Evolutionary conservation across 164 flowering plant genomes (phyloP), one percentile per base, ranked within the genome.

Genomic region (Saururus chinensis): DNA sequence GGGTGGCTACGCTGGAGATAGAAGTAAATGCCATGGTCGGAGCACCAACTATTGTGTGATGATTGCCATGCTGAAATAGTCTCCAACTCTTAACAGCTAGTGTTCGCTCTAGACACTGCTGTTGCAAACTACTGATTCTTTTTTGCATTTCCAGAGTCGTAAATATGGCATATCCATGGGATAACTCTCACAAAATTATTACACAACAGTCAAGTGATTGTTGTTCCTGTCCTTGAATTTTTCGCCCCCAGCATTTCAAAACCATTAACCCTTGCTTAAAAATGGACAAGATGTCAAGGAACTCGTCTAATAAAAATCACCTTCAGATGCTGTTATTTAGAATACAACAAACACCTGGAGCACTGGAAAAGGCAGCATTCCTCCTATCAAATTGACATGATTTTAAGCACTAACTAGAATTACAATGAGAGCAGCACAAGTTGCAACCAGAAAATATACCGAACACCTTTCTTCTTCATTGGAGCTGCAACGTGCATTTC

Each of bases 401-500:
- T 45, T 45, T 45, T 12, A 8, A 23, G 23, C 30, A 42, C 19
- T n/a, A 11, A 13, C 17, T 45, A 22, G 23, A 60, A 40, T 42
- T 45, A 45, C 48, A 45, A 13, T 6, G 0, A 55, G 23, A 7
- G 30, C 21, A 35, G 21, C 40, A 52, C 42, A 30, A 51, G 16
- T 52, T 61, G 58, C 58, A 55, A 53, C 23, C 22, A 8, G 21
- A 23, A 2, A 2, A 2, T 30, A 6, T 8, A 17, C 49, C 49
- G 11, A 12, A 45, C 2, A 3, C 14, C 14, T 45, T 12, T 12
- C 9, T 17, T 45, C 25, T 23, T 55, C 58, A 55, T 24, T 24
- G 58, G 30, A 55, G 58, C 56, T 51, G 56, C 60, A 73, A 11
- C 56, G 76, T 54, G 64, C 84, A 82, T 68, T 89, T 92, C 81